Evolutionary conservation across 129 eudicot species (phyloP).

Genomic region (Mikania micrantha): DNA sequence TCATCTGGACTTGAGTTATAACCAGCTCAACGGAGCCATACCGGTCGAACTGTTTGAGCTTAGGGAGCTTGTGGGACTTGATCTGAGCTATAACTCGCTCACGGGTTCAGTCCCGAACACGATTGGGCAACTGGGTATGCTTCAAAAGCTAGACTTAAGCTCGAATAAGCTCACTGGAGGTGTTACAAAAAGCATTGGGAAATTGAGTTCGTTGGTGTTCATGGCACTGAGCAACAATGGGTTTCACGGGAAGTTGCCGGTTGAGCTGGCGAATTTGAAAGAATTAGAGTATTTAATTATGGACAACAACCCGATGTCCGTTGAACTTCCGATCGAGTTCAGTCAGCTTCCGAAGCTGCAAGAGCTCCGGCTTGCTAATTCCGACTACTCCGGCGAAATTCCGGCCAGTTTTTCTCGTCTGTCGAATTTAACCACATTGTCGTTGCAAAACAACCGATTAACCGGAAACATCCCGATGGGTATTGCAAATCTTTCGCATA

Average conservation of each 20-base stretch:
- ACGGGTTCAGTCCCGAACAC: slow-evolving; percentile 39
- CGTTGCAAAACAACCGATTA: slow-evolving; percentile 64
- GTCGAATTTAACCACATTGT: slow-evolving; percentile 49
- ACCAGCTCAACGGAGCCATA: slow-evolving; percentile 46
- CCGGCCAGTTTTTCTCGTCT: slow-evolving; percentile 44
- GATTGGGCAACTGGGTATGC: slow-evolving; percentile 51
- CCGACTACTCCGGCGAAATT: slow-evolving; percentile 61
- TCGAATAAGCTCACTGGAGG: slow-evolving; percentile 56
- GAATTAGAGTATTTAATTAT: slow-evolving; percentile 60
- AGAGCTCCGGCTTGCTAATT: slow-evolving; percentile 65
- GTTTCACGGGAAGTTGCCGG: slow-evolving; percentile 47
- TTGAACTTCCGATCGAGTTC: slow-evolving; percentile 38
- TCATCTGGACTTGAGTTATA: slow-evolving; percentile 80
- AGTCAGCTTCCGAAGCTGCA: slow-evolving; percentile 54
- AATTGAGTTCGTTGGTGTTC: slow-evolving; percentile 44
- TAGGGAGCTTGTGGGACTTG: slow-evolving; percentile 53
- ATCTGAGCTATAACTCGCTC: slow-evolving; percentile 72
- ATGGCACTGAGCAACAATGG: slow-evolving; percentile 63
- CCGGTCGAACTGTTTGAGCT: slow-evolving; percentile 42
- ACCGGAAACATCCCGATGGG: slow-evolving; percentile 58
- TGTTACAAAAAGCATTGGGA: slow-evolving; percentile 36
- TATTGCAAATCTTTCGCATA: slow-evolving; percentile 43
- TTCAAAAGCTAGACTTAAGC: slow-evolving; percentile 83
- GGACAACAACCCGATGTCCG: slow-evolving; percentile 80
- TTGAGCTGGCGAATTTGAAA: slow-evolving; percentile 32